Base-by-base conservation (phyloP, 768 basidiomycete species). In the Russula compacta region DNA sequence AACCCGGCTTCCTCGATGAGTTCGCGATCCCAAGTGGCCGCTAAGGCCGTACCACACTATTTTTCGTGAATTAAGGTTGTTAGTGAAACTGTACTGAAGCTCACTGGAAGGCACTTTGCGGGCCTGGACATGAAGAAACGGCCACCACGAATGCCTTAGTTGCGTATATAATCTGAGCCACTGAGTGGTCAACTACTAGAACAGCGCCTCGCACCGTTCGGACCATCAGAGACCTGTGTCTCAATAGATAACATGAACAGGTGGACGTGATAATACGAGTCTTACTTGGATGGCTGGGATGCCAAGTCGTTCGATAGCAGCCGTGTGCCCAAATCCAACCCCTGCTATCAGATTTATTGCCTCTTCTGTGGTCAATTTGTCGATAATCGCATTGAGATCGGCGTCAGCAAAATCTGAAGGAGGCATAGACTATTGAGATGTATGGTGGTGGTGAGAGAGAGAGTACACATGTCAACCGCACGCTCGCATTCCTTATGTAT, bases 101-200 rank as follows among this genome's bases (percentile, higher is more conserved):
- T 52, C 66, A 83, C 82, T 1, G 88, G 87, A 29, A 90, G 77
- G 67, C 84, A 86, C 72, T 90, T 89, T 10, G 89, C 86, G 10
- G 87, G 89, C 0, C 87, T 87, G 38, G 85, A 78, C 84, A 87
- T 87, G 68, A 89, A 86, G 76, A 89, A 89, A 68, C 85, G 84
- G 68, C 85, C 83, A 15, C 88, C 88, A 64, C 88, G 71, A 54
- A 80, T 73, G 19, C 78, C 78, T 79, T 60, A 9, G 53, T 32
- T 4, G 10, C 7, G 59, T 5, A n/a, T 6, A 54, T 3, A 54
- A 53, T 6, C 59, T 29, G 24, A 29, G 6, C 59, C 61, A 6
- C 42, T 53, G 42, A 52, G 15, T 44, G n/a, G 32, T 17, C 24
- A 47, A 40, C 21, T 52, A 36, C 24, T 29, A 29, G 24, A 24